These are phyloP conservation scores for Daucus carota DNA, from an alignment of 129 eudicot genomes.

Conservation along the genomic window DH1_v3.0 NC_030382.2:55251001-55251500, in stretches of 20 bases:
- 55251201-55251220: neutral
- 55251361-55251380: neutral
- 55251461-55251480: neutral
- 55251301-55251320: neutral
- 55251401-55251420: no score
- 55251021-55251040: neutral
- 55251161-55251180: neutral
- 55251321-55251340: neutral
- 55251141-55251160: neutral
- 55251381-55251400: no score
- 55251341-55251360: neutral
- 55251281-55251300: neutral
- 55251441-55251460: neutral
- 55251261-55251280: neutral
- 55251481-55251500: neutral
- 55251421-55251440: no score
- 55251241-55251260: neutral
- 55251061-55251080: conserved; percentile 27
- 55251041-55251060: conserved; percentile 23
- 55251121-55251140: neutral
- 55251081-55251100: neutral
- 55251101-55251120: neutral
- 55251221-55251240: no score
- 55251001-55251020: conserved; percentile 7
- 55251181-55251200: no score